Base-by-base conservation (phyloP, 805 yeast genomes). In the Wickerhamiella spandovensis region DNA sequence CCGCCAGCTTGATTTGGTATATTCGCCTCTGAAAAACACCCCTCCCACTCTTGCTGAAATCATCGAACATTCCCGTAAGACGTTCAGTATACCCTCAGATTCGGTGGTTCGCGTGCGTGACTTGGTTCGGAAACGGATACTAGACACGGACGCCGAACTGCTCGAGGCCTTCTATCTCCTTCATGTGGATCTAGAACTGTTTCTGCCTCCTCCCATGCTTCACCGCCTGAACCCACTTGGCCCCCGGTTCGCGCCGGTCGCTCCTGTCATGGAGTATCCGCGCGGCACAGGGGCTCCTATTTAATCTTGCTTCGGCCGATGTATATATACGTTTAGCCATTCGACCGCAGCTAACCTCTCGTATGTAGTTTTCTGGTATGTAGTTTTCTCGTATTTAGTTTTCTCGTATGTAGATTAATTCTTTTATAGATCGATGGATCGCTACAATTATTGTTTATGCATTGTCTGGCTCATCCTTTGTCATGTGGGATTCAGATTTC, bases 1-100 rank as follows among this genome's bases (percentile, higher is more conserved):
- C 49, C 53, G 56, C 43, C 50, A 50, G 24, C 73, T 88, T 48
- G 75, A 79, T 44, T 82, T 89, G 59, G 74, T 77, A 2, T 89
- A 75, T 63, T 77, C 84, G 13, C 72, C 78, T 4, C 64, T 72
- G 45, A 76, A 78, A 54, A 77, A 82, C 44, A 82, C 95, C 0
- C 82, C 94, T 6, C 97, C 97, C 2, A 81, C 92, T 0, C 67
- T 81, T 39, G 60, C 73, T 25, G 97, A 89, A 64, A 66, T 89
- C n/a, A 58, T 87, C 12, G 84, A 83, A 51, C 88, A 87, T 61
- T 87, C 86, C 15, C 78, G 77, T 49, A 70, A 73, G 47, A 84
- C 89, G 22, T 89, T 89, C 64, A 74, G 76, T n/a, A 74, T 80
- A 30, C 66, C 70, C 15, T 53, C 58, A 8, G 65, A 64, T 49